Base-by-base conservation (phyloP, 805 yeast genomes). In the Teunomyces panamensis region DNA sequence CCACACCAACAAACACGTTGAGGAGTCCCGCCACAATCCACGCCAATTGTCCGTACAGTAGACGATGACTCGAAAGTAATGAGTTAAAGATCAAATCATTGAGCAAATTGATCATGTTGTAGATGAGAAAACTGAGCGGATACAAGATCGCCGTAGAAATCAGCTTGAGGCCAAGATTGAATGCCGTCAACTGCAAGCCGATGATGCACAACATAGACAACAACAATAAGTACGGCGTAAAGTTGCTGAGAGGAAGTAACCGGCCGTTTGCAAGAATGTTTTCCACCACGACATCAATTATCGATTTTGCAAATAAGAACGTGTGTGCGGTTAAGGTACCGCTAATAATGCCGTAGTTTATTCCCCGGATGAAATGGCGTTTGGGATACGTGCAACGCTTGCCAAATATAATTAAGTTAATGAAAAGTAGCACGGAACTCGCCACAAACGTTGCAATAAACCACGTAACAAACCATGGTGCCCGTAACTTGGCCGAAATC, bases 311-410 rank as follows among this genome's bases (percentile, higher is more conserved):
- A 65, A 89, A 75, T 48, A 90, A 73, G 43, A 90, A 75, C 2
- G 96, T 87, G 60, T 88, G 95, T 0, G 96, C 96, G 0, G 96
- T 86, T 42, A 89, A 69, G 0, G 84, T 79, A 2, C 96, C 96
- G 42, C 89, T 80, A 4, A 82, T 69, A 14, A 81, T 58, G 1
- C 96, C 96, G 62, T 74, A 85, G 9, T 79, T 61, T 4, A 81
- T 60, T 1, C 96, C 96, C 53, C 77, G 78, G 9, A 71, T 49
- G 45, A 74, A 68, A 28, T 63, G 62, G 36, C 55, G 54, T 33
- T 56, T 55, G 14, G 36, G 32, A 20, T 42, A 17, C 51, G 20
- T 43, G 47, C 24, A 20, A 20, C 24, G 24, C 6, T 20, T 20
- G 24, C 24, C 24, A 20, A 44, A 36, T 34, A 39, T 41, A 50